These are phyloP conservation scores for Juncus inflexus DNA, from an alignment of 176 grass and related monocot species.

Conservation along the genomic window DNA sequence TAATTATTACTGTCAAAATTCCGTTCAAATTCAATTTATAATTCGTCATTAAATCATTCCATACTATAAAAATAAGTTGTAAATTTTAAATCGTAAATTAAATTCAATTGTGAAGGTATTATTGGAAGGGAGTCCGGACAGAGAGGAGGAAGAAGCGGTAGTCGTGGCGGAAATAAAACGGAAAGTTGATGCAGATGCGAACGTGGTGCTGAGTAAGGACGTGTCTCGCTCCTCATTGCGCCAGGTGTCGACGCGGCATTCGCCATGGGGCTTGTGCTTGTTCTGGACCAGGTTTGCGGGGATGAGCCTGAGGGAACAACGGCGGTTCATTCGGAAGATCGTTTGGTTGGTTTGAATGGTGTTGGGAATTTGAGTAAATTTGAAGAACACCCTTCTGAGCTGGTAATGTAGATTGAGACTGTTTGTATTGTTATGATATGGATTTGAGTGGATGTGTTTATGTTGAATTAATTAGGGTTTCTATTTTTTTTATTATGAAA, in stretches of 20 bases:
- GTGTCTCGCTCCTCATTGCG: conserved; percentile 67
- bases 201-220: conserved; percentile 65
- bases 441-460: not conserved
- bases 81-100: not conserved
- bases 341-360: conserved; percentile 21
- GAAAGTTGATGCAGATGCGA: conserved; percentile 75
- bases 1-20: conserved; percentile 13
- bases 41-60: not conserved
- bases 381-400: not conserved
- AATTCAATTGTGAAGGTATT: conserved; percentile 20
- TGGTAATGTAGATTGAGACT: not conserved
- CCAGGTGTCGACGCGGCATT: conserved; percentile 72
- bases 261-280: conserved; percentile 80
- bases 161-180: conserved; percentile 66
- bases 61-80: not conserved
- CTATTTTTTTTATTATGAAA: no score
- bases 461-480: not conserved
- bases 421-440: not conserved
- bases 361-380: not conserved
- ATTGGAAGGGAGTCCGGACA: conserved; percentile 5
- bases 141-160: conserved; percentile 21
- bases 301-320: conserved; percentile 45
- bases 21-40: not conserved
- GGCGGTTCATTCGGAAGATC: conserved; percentile 23
- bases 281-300: conserved; percentile 67